These are phyloP conservation scores for Dendrobium officinale DNA, from an alignment of 106 monocot genomes.

Conservation along the genomic window DNA sequence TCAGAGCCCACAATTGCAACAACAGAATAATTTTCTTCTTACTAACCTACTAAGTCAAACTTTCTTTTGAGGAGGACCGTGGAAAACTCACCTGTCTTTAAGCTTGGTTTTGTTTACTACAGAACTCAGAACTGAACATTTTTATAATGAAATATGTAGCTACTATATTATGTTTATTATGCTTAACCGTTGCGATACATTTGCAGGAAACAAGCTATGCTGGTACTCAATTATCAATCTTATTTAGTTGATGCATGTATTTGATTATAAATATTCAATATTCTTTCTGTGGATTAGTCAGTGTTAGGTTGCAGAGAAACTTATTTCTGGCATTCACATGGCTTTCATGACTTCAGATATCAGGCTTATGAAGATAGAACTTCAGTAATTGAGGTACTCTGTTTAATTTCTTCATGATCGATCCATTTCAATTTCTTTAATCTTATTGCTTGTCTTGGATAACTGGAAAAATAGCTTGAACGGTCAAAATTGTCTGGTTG, in stretches of 20 bases:
- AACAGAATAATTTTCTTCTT: too few species aligned
- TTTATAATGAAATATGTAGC: background rate
- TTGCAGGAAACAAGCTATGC: background rate
- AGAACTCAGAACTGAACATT: background rate
- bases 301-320: constrained; percentile 11
- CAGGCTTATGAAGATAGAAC: background rate
- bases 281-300: constrained; percentile 3
- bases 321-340: background rate
- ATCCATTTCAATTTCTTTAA: background rate
- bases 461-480: background rate
- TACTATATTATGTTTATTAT: background rate
- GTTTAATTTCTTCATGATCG: background rate
- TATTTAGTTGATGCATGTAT: background rate
- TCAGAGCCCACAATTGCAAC: too few species aligned
- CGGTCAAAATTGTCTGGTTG: background rate
- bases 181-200: background rate
- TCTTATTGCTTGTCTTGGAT: background rate
- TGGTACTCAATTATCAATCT: background rate
- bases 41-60: too few species aligned
- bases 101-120: background rate
- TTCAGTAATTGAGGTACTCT: background rate
- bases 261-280: background rate
- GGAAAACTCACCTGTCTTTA: background rate
- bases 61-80: background rate
- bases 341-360: constrained; percentile 8